Percentiles rank a stretch among this genome's conserved stretches.
Conservation (phyloP, 2,329 filamentous ascomycete species). For the Ophiocordyceps sinensis region DNA sequence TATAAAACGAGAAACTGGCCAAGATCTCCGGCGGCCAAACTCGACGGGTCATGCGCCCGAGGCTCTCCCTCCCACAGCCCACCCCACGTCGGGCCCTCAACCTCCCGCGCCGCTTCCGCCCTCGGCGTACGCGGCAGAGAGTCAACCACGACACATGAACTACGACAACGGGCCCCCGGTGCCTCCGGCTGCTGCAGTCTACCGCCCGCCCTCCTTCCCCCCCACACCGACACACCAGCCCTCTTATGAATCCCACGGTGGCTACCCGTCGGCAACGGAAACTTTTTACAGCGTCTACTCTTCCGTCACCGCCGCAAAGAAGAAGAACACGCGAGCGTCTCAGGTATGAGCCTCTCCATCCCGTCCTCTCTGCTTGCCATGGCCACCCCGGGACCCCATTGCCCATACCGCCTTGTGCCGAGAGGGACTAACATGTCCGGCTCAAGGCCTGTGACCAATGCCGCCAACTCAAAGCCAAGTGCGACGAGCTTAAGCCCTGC, state of each 20-base stretch:
- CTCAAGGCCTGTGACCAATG: slow-evolving; percentile 78
- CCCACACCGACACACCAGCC: slow-evolving; percentile 24
- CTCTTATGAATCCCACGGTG: slow-evolving; percentile 21
- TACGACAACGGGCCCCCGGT: slow-evolving; percentile 33
- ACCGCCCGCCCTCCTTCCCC: slow-evolving; percentile 25
- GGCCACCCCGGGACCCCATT: background rate
- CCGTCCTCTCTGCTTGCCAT: background rate
- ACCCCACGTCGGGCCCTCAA: slow-evolving; percentile 16
- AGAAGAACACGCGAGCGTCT: slow-evolving; percentile 51
- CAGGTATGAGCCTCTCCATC: slow-evolving; percentile 30
- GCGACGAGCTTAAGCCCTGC: slow-evolving; percentile 71
- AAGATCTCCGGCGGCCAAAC: slow-evolving; percentile 37
- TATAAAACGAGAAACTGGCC: slow-evolving; percentile 41
- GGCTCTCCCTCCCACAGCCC: slow-evolving; percentile 15
- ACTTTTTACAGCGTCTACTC: slow-evolving; percentile 27
- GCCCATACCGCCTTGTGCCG: background rate
- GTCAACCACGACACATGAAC: slow-evolving; percentile 35
- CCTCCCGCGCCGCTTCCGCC: slow-evolving; percentile 15
- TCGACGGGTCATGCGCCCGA: slow-evolving; percentile 32
- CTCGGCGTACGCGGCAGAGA: slow-evolving; percentile 25
- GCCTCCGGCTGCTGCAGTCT: slow-evolving; percentile 28
- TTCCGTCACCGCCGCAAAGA: slow-evolving; percentile 29
- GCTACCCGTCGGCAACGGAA: slow-evolving; percentile 18
- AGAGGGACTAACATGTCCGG: slow-evolving; percentile 4
- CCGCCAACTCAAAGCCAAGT: slow-evolving; percentile 77